Base-by-base conservation (phyloP, 148 eudicot genomes). In the Beta vulgaris region DNA sequence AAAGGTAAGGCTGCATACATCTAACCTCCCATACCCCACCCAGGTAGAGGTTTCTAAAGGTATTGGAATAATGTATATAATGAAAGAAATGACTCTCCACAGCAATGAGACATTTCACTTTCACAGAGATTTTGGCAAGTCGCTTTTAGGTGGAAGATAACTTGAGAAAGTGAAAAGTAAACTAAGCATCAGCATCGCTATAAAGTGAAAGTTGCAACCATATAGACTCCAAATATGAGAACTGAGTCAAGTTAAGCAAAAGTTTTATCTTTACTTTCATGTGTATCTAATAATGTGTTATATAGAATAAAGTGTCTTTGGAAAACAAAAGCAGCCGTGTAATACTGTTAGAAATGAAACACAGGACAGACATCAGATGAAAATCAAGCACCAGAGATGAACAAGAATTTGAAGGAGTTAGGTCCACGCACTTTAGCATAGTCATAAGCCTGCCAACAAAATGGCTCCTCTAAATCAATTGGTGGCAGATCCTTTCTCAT, bases 391-490 rank as follows among this genome's bases (percentile, higher is more conserved):
- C 48, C 54, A 67, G 54, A 69, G 48, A 25, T 40, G 1, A 19
- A 26, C 61, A 60, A 23, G 49, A 76, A 64, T 31, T 19, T 48
- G 43, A 68, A 74, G 68, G 40, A 60, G 53, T 57, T 31, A 28
- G 57, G 59, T 29, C 19, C 57, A 79, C 89, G 40, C 79, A 91
- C 99, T 82, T 92, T 96, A 6, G 99, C 98, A 86, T 92, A 96
- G 81, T 89, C 87, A 72, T 91, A 96, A 39, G 94, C 99, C 79
- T 89, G 98, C 98, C 99, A 92, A 87, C 88, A 90, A 81, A 96
- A 89, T 74, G 99, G 98, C 84, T 96, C 99, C 78, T 96, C 98
- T 48, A 96, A 82, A 73, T 91, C 98, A 80, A 88, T 85, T 64
- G 99, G 85, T 77, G 83, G 97, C 69, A 96, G 99, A 74, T 89